Percentiles rank a stretch among this genome's conserved stretches.
These are phyloP conservation scores for Neonectria magnoliae DNA, from an alignment of 2,329 filamentous ascomycete genomes.

Conservation along the genomic window DNA sequence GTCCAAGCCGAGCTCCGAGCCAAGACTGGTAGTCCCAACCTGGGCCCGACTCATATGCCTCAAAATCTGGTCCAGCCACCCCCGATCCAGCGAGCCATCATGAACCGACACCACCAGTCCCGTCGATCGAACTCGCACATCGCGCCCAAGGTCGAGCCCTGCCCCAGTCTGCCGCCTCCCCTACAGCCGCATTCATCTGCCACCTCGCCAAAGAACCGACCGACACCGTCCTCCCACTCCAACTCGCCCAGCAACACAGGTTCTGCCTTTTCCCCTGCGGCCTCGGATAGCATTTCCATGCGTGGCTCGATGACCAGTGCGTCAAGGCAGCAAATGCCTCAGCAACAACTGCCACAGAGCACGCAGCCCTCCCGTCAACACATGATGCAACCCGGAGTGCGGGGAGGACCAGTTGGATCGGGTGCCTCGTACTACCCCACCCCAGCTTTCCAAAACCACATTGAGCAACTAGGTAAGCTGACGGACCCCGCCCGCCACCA, in stretches of 20 bases:
- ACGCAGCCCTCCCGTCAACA: constrained; percentile 43
- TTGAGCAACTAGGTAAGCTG: constrained; percentile 93
- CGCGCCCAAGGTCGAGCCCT: constrained; percentile 76
- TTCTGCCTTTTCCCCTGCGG: constrained; percentile 55
- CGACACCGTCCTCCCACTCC: constrained; percentile 82
- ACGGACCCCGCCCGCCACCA: constrained; percentile 55
- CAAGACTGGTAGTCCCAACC: constrained; percentile 87
- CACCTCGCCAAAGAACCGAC: constrained; percentile 75
- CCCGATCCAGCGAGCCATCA: constrained; percentile 81
- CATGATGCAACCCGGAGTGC: constrained; percentile 50
- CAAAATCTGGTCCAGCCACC: constrained; percentile 77
- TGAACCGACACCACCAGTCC: constrained; percentile 82
- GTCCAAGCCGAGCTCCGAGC: constrained; percentile 94
- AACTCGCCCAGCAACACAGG: constrained; percentile 64
- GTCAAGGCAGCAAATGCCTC: constrained; percentile 46
- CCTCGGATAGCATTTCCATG: constrained; percentile 60
- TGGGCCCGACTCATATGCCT: constrained; percentile 74
- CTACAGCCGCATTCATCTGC: constrained; percentile 65
- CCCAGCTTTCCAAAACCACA: constrained; percentile 87
- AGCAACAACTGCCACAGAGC: constrained; percentile 39
- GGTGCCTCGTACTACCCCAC: constrained; percentile 77
- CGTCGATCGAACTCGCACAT: constrained; percentile 78
- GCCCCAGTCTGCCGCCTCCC: constrained; percentile 57
- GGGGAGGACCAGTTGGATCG: constrained; percentile 52
- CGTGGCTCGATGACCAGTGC: constrained; percentile 50